Evolutionary conservation across 805 yeast species (phyloP), one percentile per base, ranked within the genome.

Genomic region (Clavispora asparagi): DNA sequence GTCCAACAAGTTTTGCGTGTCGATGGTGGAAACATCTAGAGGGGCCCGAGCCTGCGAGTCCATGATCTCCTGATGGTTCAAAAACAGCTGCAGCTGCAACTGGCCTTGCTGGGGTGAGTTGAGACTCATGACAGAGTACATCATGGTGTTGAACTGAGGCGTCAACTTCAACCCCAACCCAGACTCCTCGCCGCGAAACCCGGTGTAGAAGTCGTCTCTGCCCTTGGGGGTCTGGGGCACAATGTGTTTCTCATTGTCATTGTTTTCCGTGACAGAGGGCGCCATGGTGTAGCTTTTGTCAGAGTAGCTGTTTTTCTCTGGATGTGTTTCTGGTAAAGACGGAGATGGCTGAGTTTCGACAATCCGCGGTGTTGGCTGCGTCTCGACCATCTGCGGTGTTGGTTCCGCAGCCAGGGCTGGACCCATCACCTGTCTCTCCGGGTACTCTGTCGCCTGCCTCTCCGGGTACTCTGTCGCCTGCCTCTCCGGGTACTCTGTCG

Each of bases 91-190:
- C 30, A 29, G 28, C 12, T 19, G 12, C 39, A 27, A 17, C 19
- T 12, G 25, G 27, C 28, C 25, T 17, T 41, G 43, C 43, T 41
- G 67, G 6, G 73, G 73, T 13, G 70, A 63, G 49, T 61, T 62
- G 49, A 62, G 44, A 47, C 49, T 60, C 63, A 65, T 61, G 57
- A 65, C 60, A 25, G 68, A 60, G 51, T 67, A 62, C 71, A 70
- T 69, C 62, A 69, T 58, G 12, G 70, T 56, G 54, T 67, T 68
- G 59, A 69, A 65, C 48, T 66, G 73, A 7, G 74, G 73, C 13
- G 73, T 70, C 45, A 68, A 60, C 52, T 65, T 68, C 54, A 60
- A 65, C 1, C 59, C 51, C 48, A 63, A 50, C 35, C 35, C 39
- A 36, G 27, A 17, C 16, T 33, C 41, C 28, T 44, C 45, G 39